Conservation (phyloP, 805 yeast genomes). For the Spathaspora gorwiae region DNA sequence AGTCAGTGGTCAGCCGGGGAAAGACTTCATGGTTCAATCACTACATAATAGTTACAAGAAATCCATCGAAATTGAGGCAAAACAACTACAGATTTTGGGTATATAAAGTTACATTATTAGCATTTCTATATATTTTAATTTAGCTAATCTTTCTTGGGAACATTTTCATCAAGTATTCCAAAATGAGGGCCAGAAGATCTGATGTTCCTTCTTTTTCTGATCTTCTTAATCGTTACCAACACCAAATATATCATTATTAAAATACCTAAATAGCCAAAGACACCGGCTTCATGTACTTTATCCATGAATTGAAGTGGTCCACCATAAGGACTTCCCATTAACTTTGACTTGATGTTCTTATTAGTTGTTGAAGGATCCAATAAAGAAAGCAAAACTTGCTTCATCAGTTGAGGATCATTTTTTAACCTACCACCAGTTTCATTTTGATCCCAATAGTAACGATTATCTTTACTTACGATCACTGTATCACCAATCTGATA, state of each 20-base stretch:
- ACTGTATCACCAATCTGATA: slow-evolving; percentile 53
- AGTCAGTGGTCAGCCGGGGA: slow-evolving; percentile 37
- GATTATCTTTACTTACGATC: slow-evolving; percentile 44
- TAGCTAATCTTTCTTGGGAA: slow-evolving; percentile 17
- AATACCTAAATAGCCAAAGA: slow-evolving; percentile 36
- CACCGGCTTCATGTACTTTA: slow-evolving; percentile 38
- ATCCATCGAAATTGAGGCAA: slow-evolving; percentile 35
- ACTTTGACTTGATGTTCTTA: slow-evolving; percentile 14
- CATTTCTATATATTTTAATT: background rate
- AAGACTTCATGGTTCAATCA: slow-evolving; percentile 18
- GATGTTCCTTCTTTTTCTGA: slow-evolving; percentile 1
- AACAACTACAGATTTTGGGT: slow-evolving; percentile 18
- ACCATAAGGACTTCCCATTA: slow-evolving; percentile 44
- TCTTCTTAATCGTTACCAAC: background rate
- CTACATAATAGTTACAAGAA: slow-evolving; percentile 30
- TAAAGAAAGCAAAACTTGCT: slow-evolving; percentile 35
- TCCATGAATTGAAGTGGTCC: slow-evolving; percentile 38
- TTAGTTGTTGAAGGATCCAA: slow-evolving; percentile 28
- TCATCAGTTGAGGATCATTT: slow-evolving; percentile 26
- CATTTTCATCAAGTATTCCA: slow-evolving; percentile 18
- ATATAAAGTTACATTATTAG: background rate
- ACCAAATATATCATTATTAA: slow-evolving; percentile 10
- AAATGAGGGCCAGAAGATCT: background rate
- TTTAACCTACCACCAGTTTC: slow-evolving; percentile 32
- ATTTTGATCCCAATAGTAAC: slow-evolving; percentile 28